Conservation (phyloP, 2,329 filamentous ascomycete species). For the Paracoccidioides lutzii region DNA sequence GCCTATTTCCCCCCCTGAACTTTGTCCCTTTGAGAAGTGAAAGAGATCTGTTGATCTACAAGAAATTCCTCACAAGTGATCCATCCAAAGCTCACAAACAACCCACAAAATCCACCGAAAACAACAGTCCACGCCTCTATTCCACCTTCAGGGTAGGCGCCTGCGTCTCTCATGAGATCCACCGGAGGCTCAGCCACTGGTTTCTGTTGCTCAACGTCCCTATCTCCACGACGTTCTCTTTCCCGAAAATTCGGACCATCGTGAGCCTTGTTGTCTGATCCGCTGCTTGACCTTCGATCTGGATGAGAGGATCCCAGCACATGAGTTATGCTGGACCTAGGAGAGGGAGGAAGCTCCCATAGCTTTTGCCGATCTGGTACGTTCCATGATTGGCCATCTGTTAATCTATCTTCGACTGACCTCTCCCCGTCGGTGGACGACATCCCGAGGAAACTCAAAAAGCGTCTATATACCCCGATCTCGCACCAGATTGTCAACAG, state of each 20-base stretch:
- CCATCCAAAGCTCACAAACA: slow-evolving; percentile 42
- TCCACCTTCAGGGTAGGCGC: slow-evolving; percentile 19
- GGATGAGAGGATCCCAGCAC: background rate
- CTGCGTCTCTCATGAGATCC: slow-evolving; percentile 6
- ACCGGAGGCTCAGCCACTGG: background rate
- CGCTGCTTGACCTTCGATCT: background rate
- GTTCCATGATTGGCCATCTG: background rate
- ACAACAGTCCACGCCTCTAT: slow-evolving; percentile 34
- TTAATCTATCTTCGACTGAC: background rate
- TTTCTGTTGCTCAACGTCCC: slow-evolving; percentile 2
- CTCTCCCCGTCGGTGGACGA: background rate
- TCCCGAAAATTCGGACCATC: background rate
- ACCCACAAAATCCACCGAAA: slow-evolving; percentile 33
- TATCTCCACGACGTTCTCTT: background rate
- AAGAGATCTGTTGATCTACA: background rate
- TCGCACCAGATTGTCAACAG: background rate
- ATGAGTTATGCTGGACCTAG: background rate
- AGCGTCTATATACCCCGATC: background rate
- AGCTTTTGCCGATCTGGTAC: background rate
- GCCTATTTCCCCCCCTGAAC: background rate
- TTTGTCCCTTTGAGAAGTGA: background rate
- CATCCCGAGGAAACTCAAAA: background rate
- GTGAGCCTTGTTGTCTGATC: background rate
- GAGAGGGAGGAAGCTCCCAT: background rate
- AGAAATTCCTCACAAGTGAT: slow-evolving; percentile 30